Conservation (phyloP, 345 rosid species). For the Populus ilicifolia region DNA sequence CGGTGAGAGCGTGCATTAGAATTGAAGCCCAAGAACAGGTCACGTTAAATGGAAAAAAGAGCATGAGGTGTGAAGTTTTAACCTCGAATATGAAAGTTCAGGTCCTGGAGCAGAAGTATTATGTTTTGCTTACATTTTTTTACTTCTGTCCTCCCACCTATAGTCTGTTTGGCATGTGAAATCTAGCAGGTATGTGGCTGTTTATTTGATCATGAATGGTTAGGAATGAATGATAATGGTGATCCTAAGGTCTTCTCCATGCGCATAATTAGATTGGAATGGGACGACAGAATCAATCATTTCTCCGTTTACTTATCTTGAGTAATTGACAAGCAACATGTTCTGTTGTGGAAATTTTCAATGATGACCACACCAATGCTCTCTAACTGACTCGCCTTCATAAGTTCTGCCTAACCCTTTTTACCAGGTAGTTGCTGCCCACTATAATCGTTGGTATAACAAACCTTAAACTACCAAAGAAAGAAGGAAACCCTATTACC, state of each 20-base stretch:
- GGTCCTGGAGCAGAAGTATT: neutral
- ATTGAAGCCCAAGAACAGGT: neutral
- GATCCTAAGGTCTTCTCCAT: neutral
- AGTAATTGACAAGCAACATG: neutral
- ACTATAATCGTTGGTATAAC: neutral
- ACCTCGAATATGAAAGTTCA: neutral
- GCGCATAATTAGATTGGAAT: neutral
- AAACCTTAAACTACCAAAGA: neutral
- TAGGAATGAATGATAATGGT: neutral
- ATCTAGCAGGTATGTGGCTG: neutral
- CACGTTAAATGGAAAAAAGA: neutral
- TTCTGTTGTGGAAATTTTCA: neutral
- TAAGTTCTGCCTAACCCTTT: neutral
- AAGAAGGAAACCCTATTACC: neutral
- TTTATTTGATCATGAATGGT: neutral
- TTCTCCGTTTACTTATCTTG: neutral
- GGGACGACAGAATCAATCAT: neutral
- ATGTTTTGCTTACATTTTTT: neutral
- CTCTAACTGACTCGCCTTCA: slow-evolving; percentile 5
- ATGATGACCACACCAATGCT: slow-evolving; percentile 12
- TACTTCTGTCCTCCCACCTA: neutral
- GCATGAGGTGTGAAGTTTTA: neutral
- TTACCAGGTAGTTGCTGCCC: slow-evolving; percentile 1
- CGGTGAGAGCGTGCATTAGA: neutral
- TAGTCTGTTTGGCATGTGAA: neutral